Percentiles rank a stretch among this genome's conserved stretches.
Evolutionary conservation across 768 basidiomycete species (phyloP).

Genomic region (Steccherinum ochraceum): DNA sequence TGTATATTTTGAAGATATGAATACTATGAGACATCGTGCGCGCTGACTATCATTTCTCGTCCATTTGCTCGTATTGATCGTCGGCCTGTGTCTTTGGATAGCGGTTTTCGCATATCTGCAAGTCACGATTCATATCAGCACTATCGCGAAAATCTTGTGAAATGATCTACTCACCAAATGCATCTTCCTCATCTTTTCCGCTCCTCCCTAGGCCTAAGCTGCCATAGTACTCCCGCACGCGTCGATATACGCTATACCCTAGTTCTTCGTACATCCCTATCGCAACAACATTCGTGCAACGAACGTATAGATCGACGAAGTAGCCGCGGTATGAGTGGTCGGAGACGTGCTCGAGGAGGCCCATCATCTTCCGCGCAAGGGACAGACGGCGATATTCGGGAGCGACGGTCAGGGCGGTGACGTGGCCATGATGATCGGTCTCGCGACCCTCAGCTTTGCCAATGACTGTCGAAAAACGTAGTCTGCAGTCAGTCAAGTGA

Average conservation of each 20-base stretch:
- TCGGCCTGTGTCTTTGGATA: slow-evolving; percentile 52
- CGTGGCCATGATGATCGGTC: slow-evolving; percentile 86
- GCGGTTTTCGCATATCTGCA: slow-evolving; percentile 66
- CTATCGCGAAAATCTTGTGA: not conserved
- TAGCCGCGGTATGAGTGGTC: slow-evolving; percentile 75
- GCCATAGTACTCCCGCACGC: slow-evolving; percentile 89
- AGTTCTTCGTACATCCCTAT: slow-evolving; percentile 89
- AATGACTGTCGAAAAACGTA: slow-evolving; percentile 50
- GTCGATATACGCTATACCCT: slow-evolving; percentile 88
- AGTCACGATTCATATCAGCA: not conserved
- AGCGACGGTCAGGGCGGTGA: slow-evolving; percentile 92
- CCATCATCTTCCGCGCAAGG: slow-evolving; percentile 84
- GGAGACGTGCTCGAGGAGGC: slow-evolving; percentile 78
- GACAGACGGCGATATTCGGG: slow-evolving; percentile 88
- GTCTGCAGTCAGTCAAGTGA: not conserved
- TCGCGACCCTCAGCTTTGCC: slow-evolving; percentile 85
- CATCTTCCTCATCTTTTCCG: slow-evolving; percentile 83
- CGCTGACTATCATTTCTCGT: slow-evolving; percentile 63
- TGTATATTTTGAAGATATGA: too few relatives aligned
- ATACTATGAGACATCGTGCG: slow-evolving; percentile 49
- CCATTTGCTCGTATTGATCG: slow-evolving; percentile 69
- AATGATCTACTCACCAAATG: slow-evolving; percentile 63
- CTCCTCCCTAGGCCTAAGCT: slow-evolving; percentile 68
- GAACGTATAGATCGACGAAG: slow-evolving; percentile 95
- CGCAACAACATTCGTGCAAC: slow-evolving; percentile 79